Conservation (phyloP, 495 filamentous ascomycete genomes). For the Hypoxylon intermedium region DNA sequence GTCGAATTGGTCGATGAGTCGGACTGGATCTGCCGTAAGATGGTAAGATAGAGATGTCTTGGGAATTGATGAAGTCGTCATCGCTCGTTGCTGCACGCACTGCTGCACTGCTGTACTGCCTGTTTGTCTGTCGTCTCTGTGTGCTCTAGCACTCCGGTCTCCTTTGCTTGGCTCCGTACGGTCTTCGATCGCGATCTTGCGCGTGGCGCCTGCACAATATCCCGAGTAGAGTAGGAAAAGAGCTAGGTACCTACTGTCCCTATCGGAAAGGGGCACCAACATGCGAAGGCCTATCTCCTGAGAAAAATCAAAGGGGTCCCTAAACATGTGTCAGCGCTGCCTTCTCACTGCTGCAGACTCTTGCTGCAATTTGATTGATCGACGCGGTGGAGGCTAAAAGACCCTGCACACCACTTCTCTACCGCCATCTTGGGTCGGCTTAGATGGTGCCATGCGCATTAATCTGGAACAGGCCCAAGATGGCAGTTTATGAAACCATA, state of each 20-base stretch:
- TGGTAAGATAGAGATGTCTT: too few species aligned
- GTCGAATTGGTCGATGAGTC: conserved; percentile 12
- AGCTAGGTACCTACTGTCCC: conserved; percentile 37
- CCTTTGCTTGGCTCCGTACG: conserved; percentile 28
- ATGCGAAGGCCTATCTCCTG: conserved; percentile 39
- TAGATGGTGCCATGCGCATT: conserved; percentile 37
- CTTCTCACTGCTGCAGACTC: conserved; percentile 26
- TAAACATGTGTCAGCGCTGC: conserved; percentile 42
- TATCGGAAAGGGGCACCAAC: conserved; percentile 45
- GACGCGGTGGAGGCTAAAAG: conserved; percentile 35
- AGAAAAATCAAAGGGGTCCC: conserved; percentile 27
- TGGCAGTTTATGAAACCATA: conserved; percentile 27
- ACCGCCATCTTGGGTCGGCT: conserved; percentile 39
- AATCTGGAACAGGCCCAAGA: conserved; percentile 34
- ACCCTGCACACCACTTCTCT: conserved; percentile 36
- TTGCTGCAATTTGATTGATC: conserved; percentile 33
- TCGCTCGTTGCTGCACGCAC: not conserved
- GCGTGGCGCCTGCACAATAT: conserved; percentile 45
- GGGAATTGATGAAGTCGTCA: conserved; percentile 15
- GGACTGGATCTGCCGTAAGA: conserved; percentile 23
- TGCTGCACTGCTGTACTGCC: not conserved
- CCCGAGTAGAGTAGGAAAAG: conserved; percentile 36
- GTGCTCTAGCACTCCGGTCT: conserved; percentile 32
- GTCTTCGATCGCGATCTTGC: conserved; percentile 37
- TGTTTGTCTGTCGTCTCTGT: conserved; percentile 6